Evolutionary conservation across 2,329 filamentous ascomycete species (phyloP), one percentile per base, ranked within the genome.

Genomic region (Chaetothyriales sp.): DNA sequence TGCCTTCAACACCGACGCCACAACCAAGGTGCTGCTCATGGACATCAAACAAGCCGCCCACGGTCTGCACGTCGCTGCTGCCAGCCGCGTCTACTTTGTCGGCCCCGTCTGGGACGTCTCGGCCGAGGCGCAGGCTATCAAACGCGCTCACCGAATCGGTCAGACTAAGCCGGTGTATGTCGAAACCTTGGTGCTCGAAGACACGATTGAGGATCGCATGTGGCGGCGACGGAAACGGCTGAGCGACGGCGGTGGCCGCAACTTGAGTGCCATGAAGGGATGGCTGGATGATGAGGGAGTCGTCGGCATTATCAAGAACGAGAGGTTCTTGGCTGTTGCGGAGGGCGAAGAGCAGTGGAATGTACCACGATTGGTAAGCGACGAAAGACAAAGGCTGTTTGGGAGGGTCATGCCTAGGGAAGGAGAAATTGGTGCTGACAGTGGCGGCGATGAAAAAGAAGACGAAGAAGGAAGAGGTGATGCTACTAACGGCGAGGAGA

Each of bases 21-120:
- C 77, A 6, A 81, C 89, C 51, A 78, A 86, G 5, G 87, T 95
- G 0, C 71, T 95, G 1, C 74, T 95, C 1, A 95, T 95, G 84
- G 89, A 95, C 62, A 78, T 95, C n/a, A 80, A 80, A 1, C 87
- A 92, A 63, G 89, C 89, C 28, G 87, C 89, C 0, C 87, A 89
- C 55, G 90, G 90, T 0, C 74, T 97, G 0, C 89, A 95, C 63
- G 81, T 95, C 66, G 82, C 82, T 49, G 81, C 80, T 9, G 89
- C 89, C 1, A 92, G 85, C 4, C 75, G 90, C 1, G 83, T 97
- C 8, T 94, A 89, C 67, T 95, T 97, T 56, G 77, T 94, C 51
- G 90, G 85, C 57, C 89, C 90, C 0, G 86, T 94, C 10, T 83
- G 92, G 64, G 85, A 89, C 49, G 88, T 88, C 0, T 73, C 86